phyloP scores from a whole-genome alignment of 805 yeast species.

The Yamadazyma philogaea region DNA sequence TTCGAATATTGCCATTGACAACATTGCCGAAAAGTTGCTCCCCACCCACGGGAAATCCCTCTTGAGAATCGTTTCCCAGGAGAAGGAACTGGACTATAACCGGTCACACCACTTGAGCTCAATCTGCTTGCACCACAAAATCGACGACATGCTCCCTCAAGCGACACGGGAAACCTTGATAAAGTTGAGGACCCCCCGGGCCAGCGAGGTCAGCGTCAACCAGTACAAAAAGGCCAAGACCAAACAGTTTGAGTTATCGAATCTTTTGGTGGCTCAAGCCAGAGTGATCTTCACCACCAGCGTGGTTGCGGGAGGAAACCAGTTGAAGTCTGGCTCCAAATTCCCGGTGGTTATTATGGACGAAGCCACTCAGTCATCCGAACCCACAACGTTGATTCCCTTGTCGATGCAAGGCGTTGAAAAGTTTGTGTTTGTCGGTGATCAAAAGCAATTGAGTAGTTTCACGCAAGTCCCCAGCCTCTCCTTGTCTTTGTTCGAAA shows the following conservation, averaged over 20 bases:
- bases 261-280: slow-evolving; percentile 57
- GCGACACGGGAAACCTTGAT: slow-evolving; percentile 40
- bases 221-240: slow-evolving; percentile 50
- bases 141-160: slow-evolving; percentile 47
- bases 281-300: slow-evolving; percentile 71
- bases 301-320: slow-evolving; percentile 68
- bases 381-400: slow-evolving; percentile 68
- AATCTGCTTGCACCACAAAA: slow-evolving; percentile 63
- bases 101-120: slow-evolving; percentile 54
- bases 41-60: slow-evolving; percentile 48
- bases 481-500: slow-evolving; percentile 65
- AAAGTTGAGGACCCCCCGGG: slow-evolving; percentile 41
- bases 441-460: slow-evolving; percentile 70
- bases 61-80: slow-evolving; percentile 55
- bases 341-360: slow-evolving; percentile 73
- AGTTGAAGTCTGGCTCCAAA: slow-evolving; percentile 51
- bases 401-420: slow-evolving; percentile 64
- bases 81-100: slow-evolving; percentile 61
- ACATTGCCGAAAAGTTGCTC: slow-evolving; percentile 67
- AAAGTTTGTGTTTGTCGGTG: slow-evolving; percentile 71
- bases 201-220: slow-evolving; percentile 36
- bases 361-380: slow-evolving; percentile 76
- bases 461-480: slow-evolving; percentile 66
- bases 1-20: slow-evolving; percentile 72
- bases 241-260: slow-evolving; percentile 43